Evolutionary conservation across 2,329 filamentous ascomycete species (phyloP).

Genomic region (Pseudocercospora fuligena): DNA sequence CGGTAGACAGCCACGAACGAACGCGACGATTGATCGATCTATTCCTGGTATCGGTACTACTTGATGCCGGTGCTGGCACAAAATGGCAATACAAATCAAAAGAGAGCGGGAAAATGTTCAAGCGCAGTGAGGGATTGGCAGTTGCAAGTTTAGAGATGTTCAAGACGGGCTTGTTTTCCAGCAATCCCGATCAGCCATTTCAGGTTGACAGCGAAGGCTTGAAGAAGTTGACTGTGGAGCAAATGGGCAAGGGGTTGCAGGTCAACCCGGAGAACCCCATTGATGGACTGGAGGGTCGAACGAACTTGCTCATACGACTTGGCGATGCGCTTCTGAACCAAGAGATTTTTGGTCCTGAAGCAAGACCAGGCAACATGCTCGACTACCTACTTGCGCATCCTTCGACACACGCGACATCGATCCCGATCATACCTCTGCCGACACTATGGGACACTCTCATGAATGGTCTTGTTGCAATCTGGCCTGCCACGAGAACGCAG

Average conservation of each 20-base stretch:
- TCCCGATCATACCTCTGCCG: constrained; percentile 82
- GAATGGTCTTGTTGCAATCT: constrained; percentile 83
- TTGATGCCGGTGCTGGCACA: constrained; percentile 87
- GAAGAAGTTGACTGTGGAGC: constrained; percentile 72
- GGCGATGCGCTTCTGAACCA: constrained; percentile 76
- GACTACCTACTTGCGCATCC: constrained; percentile 94
- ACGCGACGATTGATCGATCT: constrained; percentile 77
- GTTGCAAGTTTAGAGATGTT: constrained; percentile 86
- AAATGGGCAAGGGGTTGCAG: constrained; percentile 81
- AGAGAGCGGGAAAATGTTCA: constrained; percentile 81
- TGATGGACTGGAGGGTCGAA: constrained; percentile 82
- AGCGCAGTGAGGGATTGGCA: constrained; percentile 85
- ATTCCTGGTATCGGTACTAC: constrained; percentile 78
- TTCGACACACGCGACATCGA: constrained; percentile 83
- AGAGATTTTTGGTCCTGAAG: constrained; percentile 82
- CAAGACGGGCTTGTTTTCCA: constrained; percentile 87
- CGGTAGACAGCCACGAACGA: constrained; percentile 72
- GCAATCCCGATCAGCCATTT: constrained; percentile 76
- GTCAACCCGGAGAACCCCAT: constrained; percentile 80
- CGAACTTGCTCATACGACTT: constrained; percentile 76
- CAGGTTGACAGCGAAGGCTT: constrained; percentile 88
- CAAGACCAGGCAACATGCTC: constrained; percentile 90
- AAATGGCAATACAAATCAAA: constrained; percentile 92
- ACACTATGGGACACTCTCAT: constrained; percentile 91
- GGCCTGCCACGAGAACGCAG: constrained; percentile 83